These are phyloP conservation scores for Penicillium goetzii DNA, from an alignment of 495 filamentous ascomycete species.

Conservation along the genomic window DNA sequence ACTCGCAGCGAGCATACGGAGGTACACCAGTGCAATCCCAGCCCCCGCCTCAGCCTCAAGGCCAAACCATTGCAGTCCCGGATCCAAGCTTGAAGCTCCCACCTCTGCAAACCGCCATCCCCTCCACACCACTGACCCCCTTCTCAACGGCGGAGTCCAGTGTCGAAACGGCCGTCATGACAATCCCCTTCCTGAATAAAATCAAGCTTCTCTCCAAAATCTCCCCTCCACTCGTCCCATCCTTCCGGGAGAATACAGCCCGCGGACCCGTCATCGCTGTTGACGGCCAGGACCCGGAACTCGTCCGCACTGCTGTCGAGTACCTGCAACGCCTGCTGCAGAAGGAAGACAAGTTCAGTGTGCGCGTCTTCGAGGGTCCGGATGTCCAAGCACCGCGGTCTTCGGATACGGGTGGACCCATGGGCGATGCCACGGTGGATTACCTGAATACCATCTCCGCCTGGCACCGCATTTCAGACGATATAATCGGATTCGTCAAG, in stretches of 20 bases:
- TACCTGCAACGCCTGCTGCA: conserved; percentile 65
- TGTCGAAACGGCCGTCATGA: conserved; percentile 74
- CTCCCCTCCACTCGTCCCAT: conserved; percentile 61
- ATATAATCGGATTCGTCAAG: conserved; percentile 68
- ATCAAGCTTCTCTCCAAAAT: conserved; percentile 70
- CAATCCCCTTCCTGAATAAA: conserved; percentile 70
- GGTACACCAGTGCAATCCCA: conserved; percentile 17
- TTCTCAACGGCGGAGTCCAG: conserved; percentile 41
- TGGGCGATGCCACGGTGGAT: conserved; percentile 56
- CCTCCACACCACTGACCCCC: conserved; percentile 37
- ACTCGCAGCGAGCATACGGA: conserved; percentile 38
- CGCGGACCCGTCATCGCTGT: conserved; percentile 82
- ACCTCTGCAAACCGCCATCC: conserved; percentile 44
- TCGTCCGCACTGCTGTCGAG: conserved; percentile 58
- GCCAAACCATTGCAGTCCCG: conserved; percentile 38
- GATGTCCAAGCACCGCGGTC: conserved; percentile 44
- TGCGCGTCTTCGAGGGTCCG: conserved; percentile 55
- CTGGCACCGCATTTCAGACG: conserved; percentile 72
- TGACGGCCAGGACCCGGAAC: conserved; percentile 66
- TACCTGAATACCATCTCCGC: conserved; percentile 70
- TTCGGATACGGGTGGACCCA: conserved; percentile 39
- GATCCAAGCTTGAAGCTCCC: conserved; percentile 59
- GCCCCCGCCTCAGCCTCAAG: not conserved
- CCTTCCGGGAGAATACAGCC: conserved; percentile 44
- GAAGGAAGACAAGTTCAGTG: conserved; percentile 59